Conservation (phyloP, 2,329 filamentous ascomycete species). For the Cryphonectria radicalis region DNA sequence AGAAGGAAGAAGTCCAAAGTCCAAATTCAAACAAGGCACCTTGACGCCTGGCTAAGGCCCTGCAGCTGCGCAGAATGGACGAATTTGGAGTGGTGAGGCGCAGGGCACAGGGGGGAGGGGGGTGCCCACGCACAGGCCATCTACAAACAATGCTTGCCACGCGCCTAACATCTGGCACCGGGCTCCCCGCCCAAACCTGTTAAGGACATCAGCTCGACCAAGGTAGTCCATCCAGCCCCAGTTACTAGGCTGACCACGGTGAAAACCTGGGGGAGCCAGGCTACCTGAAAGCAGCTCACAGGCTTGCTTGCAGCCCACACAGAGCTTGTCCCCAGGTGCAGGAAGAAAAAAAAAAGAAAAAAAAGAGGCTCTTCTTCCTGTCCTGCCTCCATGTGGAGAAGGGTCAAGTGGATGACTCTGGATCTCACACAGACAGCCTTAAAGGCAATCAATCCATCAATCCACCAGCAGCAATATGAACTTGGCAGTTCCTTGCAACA, state of each 20-base stretch:
- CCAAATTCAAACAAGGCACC: constrained; percentile 4
- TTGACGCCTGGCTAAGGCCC: constrained; percentile 9
- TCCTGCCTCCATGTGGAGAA: neutral
- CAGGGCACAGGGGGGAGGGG: constrained; percentile 11
- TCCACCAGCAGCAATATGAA: neutral
- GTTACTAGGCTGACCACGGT: constrained; percentile 10
- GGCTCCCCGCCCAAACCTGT: neutral
- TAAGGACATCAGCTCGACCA: neutral
- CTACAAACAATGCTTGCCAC: neutral
- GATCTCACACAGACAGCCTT: neutral
- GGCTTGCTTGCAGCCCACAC: constrained; percentile 1
- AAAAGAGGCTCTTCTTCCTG: neutral
- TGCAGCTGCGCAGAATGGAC: constrained; percentile 16
- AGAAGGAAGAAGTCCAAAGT: constrained; percentile 10
- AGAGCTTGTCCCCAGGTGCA: neutral
- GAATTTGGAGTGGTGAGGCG: constrained; percentile 25
- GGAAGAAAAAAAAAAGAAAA: neutral
- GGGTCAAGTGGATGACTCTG: neutral
- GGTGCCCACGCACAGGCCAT: neutral
- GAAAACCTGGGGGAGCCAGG: constrained; percentile 13
- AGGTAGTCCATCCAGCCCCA: constrained; percentile 2
- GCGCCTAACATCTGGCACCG: neutral
- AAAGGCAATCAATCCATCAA: neutral
- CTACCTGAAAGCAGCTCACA: constrained; percentile 4
- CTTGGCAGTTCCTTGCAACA: neutral